Evolutionary conservation across 1,139 yeast species (phyloP).

Genomic region (Suhomyces bribrorum): DNA sequence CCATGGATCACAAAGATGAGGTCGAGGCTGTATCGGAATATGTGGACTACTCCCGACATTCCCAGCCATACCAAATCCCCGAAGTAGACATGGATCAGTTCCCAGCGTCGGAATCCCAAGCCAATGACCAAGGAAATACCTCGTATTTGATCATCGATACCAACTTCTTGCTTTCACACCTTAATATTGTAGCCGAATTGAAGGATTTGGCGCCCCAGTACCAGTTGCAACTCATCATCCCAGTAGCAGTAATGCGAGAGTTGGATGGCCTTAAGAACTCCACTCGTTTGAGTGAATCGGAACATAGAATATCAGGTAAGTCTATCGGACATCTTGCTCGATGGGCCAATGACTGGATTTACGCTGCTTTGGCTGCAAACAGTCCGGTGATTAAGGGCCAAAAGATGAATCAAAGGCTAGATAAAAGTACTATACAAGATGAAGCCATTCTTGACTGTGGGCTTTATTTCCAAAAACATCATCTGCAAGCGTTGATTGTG

Average conservation of each 20-base stretch:
- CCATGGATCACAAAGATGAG: slow-evolving; percentile 49
- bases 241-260: slow-evolving; percentile 69
- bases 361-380: slow-evolving; percentile 53
- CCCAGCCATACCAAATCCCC: background rate
- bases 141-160: slow-evolving; percentile 70
- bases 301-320: slow-evolving; percentile 20
- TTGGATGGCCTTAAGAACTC: slow-evolving; percentile 75
- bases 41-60: slow-evolving; percentile 19
- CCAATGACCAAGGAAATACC: slow-evolving; percentile 24
- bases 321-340: slow-evolving; percentile 64
- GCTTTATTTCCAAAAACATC: slow-evolving; percentile 52
- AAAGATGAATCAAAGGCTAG: slow-evolving; percentile 51
- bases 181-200: slow-evolving; percentile 55
- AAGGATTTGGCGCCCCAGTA: slow-evolving; percentile 38
- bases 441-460: slow-evolving; percentile 89
- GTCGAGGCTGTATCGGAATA: slow-evolving; percentile 48
- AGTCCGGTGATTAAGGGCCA: slow-evolving; percentile 65
- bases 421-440: slow-evolving; percentile 54
- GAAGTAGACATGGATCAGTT: slow-evolving; percentile 6
- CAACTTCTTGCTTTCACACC: slow-evolving; percentile 70
- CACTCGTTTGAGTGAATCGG: slow-evolving; percentile 14
- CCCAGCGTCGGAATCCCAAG: slow-evolving; percentile 6
- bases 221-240: slow-evolving; percentile 60
- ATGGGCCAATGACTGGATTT: slow-evolving; percentile 79
- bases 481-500: slow-evolving; percentile 52